A percentile compares a stretch with the other conserved stretches of the same genome.
Evolutionary conservation across 1,284 basidiomycete genomes (phyloP).

Genomic region (Agaricales sp.): DNA sequence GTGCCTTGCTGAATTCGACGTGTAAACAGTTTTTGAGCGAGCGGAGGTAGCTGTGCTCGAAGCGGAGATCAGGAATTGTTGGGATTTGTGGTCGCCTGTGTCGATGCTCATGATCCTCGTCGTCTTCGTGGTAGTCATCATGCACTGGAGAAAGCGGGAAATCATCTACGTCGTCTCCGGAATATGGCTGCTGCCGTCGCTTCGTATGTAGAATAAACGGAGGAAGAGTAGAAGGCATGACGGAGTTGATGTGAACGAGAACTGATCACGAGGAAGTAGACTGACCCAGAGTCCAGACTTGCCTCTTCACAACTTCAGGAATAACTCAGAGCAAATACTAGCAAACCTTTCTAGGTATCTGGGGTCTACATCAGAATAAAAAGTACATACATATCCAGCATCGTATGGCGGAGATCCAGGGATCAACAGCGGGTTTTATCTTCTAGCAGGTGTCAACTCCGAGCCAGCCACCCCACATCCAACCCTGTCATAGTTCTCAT

Average conservation of each 20-base stretch:
- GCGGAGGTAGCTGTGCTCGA: neutral
- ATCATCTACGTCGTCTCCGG: neutral
- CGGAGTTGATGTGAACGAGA: neutral
- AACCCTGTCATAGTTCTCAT: constrained; percentile 69
- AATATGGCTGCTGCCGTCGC: neutral
- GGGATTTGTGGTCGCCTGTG: neutral
- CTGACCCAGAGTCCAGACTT: too few relatives aligned
- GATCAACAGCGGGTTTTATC: too few relatives aligned
- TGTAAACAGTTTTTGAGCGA: neutral
- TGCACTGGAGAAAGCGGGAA: neutral
- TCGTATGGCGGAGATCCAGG: too few relatives aligned
- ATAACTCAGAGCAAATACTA: too few relatives aligned
- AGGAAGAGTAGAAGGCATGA: neutral
- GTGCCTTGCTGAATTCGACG: neutral
- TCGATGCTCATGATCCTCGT: neutral
- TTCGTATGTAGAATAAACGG: neutral
- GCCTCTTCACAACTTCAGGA: too few relatives aligned
- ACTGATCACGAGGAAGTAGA: neutral
- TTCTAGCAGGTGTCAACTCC: too few relatives aligned
- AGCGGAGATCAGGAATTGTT: neutral
- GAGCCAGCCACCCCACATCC: constrained; percentile 63
- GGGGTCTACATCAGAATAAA: too few relatives aligned
- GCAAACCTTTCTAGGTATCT: too few relatives aligned
- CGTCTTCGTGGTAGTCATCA: too few relatives aligned
- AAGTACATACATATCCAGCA: too few relatives aligned